Evolutionary conservation across 371 early-diverging fungal species (phyloP).

Genomic region (Blakeslea trispora): DNA sequence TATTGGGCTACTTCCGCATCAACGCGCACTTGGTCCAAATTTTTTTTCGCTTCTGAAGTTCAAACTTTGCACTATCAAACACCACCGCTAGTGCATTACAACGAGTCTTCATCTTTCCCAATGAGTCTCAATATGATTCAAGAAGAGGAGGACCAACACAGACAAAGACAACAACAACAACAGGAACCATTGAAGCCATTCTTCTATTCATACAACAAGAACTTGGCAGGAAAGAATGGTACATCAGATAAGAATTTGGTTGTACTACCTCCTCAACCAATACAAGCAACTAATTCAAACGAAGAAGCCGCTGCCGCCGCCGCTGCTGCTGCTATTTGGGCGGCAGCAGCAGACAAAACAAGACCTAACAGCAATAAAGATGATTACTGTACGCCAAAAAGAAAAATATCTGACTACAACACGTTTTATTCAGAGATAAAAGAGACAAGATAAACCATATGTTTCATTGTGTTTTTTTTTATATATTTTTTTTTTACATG

Average conservation of each 20-base stretch:
- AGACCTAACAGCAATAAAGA: background rate
- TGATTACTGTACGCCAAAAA: background rate
- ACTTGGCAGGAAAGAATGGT: background rate
- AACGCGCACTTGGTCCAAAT: conserved; percentile 10
- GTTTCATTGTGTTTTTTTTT: too few species aligned
- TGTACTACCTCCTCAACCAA: background rate
- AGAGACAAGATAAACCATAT: too few species aligned
- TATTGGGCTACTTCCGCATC: background rate
- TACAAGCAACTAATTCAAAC: background rate
- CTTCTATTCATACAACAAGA: background rate
- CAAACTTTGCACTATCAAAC: conserved; percentile 28
- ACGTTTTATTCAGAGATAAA: too few species aligned
- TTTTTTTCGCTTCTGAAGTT: conserved; percentile 24
- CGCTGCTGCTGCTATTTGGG: conserved; percentile 11
- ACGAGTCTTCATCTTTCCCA: conserved; percentile 5
- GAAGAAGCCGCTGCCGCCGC: conserved; percentile 8
- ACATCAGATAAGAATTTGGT: background rate
- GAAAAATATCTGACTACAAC: background rate
- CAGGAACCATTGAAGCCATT: background rate
- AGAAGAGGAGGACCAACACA: conserved; percentile 2
- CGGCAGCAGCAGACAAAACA: background rate
- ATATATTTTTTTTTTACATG: too few species aligned
- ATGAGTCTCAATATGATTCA: conserved; percentile 13
- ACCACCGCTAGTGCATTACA: conserved; percentile 5
- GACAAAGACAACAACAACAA: background rate